These are phyloP conservation scores for Hemisphaericaspora xylofermentans DNA, from an alignment of 1,139 yeast species.

Conservation along the genomic window DNA sequence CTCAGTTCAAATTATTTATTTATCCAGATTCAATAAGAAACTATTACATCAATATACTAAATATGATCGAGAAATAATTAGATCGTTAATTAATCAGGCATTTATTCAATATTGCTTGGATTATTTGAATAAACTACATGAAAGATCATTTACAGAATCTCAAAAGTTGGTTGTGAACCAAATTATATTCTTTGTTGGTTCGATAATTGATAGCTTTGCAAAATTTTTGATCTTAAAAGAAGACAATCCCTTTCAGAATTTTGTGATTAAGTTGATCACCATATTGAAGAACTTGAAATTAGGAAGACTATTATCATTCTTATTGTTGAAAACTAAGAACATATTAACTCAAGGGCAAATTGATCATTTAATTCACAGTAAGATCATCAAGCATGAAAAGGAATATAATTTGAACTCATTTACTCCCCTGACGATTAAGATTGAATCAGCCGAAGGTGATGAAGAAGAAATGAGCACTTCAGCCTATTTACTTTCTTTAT, in stretches of 20 bases:
- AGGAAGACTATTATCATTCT: conserved; percentile 3
- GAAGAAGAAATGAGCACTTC: neutral
- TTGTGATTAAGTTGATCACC: conserved; percentile 8
- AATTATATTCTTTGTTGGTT: conserved; percentile 8
- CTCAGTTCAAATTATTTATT: conserved; percentile 6
- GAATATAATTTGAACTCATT: neutral
- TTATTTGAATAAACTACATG: conserved; percentile 6
- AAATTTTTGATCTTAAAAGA: conserved; percentile 7
- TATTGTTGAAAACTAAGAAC: conserved; percentile 8
- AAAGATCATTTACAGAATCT: neutral
- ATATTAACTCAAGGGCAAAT: conserved; percentile 7
- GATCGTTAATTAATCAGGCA: conserved; percentile 5
- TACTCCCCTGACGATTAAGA: neutral
- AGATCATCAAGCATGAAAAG: conserved; percentile 3
- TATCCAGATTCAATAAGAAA: conserved; percentile 7
- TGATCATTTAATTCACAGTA: conserved; percentile 7
- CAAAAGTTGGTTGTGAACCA: conserved; percentile 7
- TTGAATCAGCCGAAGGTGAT: neutral
- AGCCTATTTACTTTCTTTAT: conserved; percentile 1
- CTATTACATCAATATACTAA: conserved; percentile 4
- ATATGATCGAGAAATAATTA: conserved; percentile 9
- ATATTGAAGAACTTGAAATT: conserved; percentile 6
- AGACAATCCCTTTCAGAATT: conserved; percentile 9
- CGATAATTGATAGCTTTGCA: conserved; percentile 7
- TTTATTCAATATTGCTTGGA: conserved; percentile 8